phyloP scores from a whole-genome alignment of 768 basidiomycete species.

The Mycena leptocephala region DNA sequence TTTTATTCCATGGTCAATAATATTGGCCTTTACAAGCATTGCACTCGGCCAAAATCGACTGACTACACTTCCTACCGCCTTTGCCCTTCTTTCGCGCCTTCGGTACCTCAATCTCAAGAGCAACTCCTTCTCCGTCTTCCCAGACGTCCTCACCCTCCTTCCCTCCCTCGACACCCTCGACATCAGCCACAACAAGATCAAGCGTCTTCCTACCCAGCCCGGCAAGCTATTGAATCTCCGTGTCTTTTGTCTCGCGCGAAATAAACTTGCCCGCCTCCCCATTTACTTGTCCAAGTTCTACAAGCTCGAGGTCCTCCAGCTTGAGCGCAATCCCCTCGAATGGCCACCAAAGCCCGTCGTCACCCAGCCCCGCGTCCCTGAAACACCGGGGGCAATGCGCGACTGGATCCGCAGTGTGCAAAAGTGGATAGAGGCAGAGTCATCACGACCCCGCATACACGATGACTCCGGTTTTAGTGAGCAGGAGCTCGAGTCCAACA shows the following conservation, averaged over 20 bases:
- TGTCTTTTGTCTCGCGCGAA: conserved; percentile 90
- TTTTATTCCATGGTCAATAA: background rate
- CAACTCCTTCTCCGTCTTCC: conserved; percentile 88
- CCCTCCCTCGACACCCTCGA: conserved; percentile 90
- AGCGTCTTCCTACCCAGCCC: conserved; percentile 82
- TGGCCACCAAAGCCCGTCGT: conserved; percentile 86
- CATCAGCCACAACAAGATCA: conserved; percentile 93
- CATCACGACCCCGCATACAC: conserved; percentile 53
- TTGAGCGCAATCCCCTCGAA: conserved; percentile 94
- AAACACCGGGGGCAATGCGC: conserved; percentile 70
- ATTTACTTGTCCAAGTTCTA: conserved; percentile 83
- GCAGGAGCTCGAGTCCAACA: conserved; percentile 59
- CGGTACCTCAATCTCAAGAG: conserved; percentile 91
- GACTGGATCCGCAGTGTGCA: conserved; percentile 84
- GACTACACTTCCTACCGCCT: conserved; percentile 81
- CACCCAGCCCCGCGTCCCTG: conserved; percentile 57
- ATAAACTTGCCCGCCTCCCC: conserved; percentile 87
- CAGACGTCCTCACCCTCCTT: conserved; percentile 81
- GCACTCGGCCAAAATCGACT: conserved; percentile 91
- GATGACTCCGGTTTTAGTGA: conserved; percentile 70
- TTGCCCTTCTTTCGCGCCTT: conserved; percentile 79
- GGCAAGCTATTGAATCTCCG: conserved; percentile 85
- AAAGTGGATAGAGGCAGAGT: conserved; percentile 80
- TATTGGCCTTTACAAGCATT: conserved; percentile 66
- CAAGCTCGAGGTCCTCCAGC: conserved; percentile 83